Conservation (phyloP, 1,284 basidiomycete species). For the Trametes versicolor region DNA sequence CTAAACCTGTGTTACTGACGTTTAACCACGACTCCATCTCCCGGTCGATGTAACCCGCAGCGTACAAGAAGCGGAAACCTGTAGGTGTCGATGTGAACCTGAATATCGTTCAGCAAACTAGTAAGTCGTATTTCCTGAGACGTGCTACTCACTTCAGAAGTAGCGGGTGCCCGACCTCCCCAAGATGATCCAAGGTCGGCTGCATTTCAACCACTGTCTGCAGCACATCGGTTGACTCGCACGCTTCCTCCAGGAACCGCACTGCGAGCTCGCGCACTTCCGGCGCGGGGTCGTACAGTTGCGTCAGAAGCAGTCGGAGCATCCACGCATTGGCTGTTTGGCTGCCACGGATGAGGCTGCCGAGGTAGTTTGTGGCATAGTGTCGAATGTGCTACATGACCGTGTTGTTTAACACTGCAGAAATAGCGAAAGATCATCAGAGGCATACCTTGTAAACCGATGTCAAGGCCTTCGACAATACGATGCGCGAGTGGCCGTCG, state of each 20-base stretch:
- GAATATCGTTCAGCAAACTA: neutral
- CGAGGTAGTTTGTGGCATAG: slow-evolving; percentile 90
- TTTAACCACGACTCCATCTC: slow-evolving; percentile 98
- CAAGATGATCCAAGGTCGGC: slow-evolving; percentile 94
- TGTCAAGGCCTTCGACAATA: slow-evolving; percentile 93
- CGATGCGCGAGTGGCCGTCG: slow-evolving; percentile 91
- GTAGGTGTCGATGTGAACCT: slow-evolving; percentile 96
- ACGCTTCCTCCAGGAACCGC: slow-evolving; percentile 89
- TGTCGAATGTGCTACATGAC: slow-evolving; percentile 79
- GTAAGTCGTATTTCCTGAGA: neutral
- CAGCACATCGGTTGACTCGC: slow-evolving; percentile 84
- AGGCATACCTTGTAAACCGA: slow-evolving; percentile 82
- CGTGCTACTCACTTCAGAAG: slow-evolving; percentile 76
- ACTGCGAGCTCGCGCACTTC: slow-evolving; percentile 94
- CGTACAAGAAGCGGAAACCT: slow-evolving; percentile 92
- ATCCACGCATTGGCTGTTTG: slow-evolving; percentile 83
- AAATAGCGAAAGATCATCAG: neutral
- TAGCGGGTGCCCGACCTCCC: slow-evolving; percentile 90
- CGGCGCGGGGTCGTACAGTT: slow-evolving; percentile 92
- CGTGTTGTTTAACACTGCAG: neutral
- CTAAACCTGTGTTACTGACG: slow-evolving; percentile 56
- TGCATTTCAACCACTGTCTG: slow-evolving; percentile 95
- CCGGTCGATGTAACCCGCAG: slow-evolving; percentile 91
- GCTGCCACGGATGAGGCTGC: slow-evolving; percentile 77
- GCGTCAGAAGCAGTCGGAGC: slow-evolving; percentile 89